Evolutionary conservation across 208 protist genomes (phyloP).

Genomic region (Wallacemonas collosoma): DNA sequence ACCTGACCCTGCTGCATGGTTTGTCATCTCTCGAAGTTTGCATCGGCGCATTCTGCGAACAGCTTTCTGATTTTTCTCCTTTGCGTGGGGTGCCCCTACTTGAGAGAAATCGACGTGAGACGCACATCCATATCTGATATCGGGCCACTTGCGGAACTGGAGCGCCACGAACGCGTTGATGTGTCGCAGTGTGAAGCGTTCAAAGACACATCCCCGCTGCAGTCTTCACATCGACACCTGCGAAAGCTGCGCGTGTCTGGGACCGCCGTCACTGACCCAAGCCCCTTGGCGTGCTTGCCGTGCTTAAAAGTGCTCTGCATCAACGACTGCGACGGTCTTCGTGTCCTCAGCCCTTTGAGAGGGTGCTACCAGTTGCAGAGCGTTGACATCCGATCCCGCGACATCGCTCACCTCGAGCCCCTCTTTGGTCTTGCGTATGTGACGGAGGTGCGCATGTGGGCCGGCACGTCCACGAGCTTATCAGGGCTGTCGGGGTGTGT

Average conservation of each 20-base stretch:
- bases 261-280: neutral
- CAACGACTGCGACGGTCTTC: neutral
- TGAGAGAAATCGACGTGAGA: neutral
- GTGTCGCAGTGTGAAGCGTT: neutral
- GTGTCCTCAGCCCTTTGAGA: neutral
- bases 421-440: neutral
- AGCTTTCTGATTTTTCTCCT: no score
- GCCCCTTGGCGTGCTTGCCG: neutral
- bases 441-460: neutral
- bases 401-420: neutral
- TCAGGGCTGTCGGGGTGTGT: neutral
- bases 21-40: no score
- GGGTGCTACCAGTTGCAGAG: neutral
- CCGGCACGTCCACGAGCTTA: neutral
- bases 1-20: neutral
- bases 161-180: neutral
- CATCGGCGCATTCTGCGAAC: no score
- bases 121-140: neutral
- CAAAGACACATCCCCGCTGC: neutral
- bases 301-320: neutral
- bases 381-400: neutral
- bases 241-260: neutral
- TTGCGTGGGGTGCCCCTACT: neutral
- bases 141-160: neutral
- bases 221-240: neutral